Percentiles rank a stretch among this genome's conserved stretches.
Evolutionary conservation across 2,329 filamentous ascomycete species (phyloP).

Genomic region (Colletotrichum shisoi): DNA sequence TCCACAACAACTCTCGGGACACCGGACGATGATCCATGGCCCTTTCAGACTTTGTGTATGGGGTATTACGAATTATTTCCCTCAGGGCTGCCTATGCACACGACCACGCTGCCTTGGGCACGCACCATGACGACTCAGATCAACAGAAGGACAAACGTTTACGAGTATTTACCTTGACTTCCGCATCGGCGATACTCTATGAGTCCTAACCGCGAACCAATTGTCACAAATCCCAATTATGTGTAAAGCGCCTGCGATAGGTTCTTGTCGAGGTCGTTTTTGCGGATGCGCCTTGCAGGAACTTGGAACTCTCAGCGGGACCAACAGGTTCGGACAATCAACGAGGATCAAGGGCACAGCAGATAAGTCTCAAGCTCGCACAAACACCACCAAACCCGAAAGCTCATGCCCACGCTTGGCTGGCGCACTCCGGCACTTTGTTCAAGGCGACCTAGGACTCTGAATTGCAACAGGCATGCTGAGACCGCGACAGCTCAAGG

Average conservation of each 20-base stretch:
- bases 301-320: conserved; percentile 6
- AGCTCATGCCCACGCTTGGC: conserved; percentile 24
- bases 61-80: conserved; percentile 29
- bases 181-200: conserved; percentile 1
- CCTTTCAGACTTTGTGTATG: conserved; percentile 27
- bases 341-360: conserved; percentile 32
- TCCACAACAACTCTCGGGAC: conserved; percentile 27
- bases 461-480: conserved; percentile 32
- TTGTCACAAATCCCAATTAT: not conserved
- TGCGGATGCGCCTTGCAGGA: conserved; percentile 14
- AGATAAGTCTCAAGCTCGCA: conserved; percentile 24
- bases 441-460: conserved; percentile 32
- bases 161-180: not conserved
- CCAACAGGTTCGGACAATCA: conserved; percentile 19
- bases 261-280: not conserved
- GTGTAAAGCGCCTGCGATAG: not conserved
- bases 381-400: conserved; percentile 13
- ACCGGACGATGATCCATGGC: conserved; percentile 37
- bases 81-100: conserved; percentile 10
- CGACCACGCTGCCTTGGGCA: conserved; percentile 4
- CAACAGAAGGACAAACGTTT: too few relatives aligned
- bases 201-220: not conserved
- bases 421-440: conserved; percentile 28
- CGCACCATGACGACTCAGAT: not conserved
- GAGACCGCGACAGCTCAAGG: conserved; percentile 1